Conservation (phyloP, 495 filamentous ascomycete species). For the Neurospora tetraspora region DNA sequence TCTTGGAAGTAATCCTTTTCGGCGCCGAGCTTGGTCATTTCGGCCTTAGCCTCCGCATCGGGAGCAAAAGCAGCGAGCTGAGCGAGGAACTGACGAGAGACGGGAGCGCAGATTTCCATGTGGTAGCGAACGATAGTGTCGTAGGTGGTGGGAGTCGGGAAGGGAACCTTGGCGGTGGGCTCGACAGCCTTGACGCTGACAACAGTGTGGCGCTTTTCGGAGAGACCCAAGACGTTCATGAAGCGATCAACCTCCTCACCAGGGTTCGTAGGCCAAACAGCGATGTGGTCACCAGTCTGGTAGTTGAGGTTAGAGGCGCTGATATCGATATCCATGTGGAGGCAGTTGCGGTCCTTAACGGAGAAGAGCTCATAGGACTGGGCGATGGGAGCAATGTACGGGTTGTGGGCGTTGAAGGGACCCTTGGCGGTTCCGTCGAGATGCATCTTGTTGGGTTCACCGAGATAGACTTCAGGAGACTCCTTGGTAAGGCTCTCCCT, state of each 20-base stretch:
- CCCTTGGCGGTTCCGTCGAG: constrained; percentile 77
- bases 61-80: constrained; percentile 85
- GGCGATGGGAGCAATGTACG: constrained; percentile 87
- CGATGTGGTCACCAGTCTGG: constrained; percentile 95
- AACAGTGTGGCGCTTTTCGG: constrained; percentile 68
- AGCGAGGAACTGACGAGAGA: constrained; percentile 91
- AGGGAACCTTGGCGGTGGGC: constrained; percentile 92
- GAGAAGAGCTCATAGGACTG: constrained; percentile 87
- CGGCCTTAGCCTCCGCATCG: constrained; percentile 68
- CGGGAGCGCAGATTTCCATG: constrained; percentile 90
- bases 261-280: constrained; percentile 94
- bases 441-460: constrained; percentile 94
- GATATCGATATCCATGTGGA: constrained; percentile 95
- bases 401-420: constrained; percentile 93
- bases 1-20: constrained; percentile 97
- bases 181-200: constrained; percentile 89
- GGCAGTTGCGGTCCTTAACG: constrained; percentile 85
- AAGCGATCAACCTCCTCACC: constrained; percentile 90
- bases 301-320: constrained; percentile 78
- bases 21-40: constrained; percentile 76
- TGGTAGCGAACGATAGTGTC: constrained; percentile 92
- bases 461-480: constrained; percentile 83
- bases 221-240: constrained; percentile 65
- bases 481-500: constrained; percentile 63
- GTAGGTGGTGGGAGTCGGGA: constrained; percentile 94